Conservation (phyloP, 257 asterid species). For the Parsonsia alboflavescens region DNA sequence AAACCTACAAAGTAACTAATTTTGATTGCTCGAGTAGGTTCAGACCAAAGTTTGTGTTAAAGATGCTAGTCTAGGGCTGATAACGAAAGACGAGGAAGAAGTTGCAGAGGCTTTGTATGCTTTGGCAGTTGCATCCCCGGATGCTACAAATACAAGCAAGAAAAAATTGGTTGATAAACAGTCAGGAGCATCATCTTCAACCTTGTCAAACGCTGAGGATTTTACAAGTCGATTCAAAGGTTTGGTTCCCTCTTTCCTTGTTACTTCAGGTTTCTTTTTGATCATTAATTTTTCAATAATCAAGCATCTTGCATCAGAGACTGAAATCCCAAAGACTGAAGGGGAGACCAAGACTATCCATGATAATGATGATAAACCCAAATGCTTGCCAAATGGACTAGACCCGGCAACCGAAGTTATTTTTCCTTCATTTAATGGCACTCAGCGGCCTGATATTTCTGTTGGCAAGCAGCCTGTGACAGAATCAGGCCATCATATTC, state of each 20-base stretch:
- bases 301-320: conserved; percentile 21
- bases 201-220: conserved; percentile 25
- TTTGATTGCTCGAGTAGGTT: conserved; percentile 35
- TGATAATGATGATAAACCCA: conserved; percentile 18
- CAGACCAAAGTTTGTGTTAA: conserved; percentile 9
- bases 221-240: conserved; percentile 33
- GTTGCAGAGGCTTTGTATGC: conserved; percentile 79
- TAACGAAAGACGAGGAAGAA: conserved; percentile 83
- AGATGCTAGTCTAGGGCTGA: conserved; percentile 13
- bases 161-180: conserved; percentile 23
- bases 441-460: conserved; percentile 21
- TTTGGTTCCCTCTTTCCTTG: conserved; percentile 16
- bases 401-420: conserved; percentile 30
- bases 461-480: conserved; percentile 20
- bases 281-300: conserved; percentile 11
- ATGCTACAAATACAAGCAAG: conserved; percentile 23
- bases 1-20: background rate
- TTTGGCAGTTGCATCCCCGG: conserved; percentile 51
- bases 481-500: background rate
- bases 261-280: conserved; percentile 3
- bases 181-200: conserved; percentile 32
- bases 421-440: conserved; percentile 24
- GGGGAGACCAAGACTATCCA: conserved; percentile 23
- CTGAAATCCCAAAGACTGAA: conserved; percentile 12
- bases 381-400: conserved; percentile 17